Conservation (phyloP, 768 basidiomycete species). For the Amanita rimosa region DNA sequence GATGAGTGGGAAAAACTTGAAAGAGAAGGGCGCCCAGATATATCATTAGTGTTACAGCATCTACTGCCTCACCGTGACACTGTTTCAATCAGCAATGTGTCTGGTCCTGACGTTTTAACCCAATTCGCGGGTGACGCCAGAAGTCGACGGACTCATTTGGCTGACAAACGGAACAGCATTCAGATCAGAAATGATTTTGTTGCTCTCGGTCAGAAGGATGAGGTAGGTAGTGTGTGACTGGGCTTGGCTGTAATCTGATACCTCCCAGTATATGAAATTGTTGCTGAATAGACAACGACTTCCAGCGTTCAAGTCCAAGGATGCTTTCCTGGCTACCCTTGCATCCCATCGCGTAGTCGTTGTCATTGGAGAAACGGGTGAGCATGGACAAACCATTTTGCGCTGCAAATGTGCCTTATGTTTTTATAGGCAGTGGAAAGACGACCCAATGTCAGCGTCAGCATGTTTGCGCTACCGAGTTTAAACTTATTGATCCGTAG, state of each 20-base stretch:
- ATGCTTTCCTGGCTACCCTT: slow-evolving; percentile 50
- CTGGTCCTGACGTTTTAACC: background rate
- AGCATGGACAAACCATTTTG: slow-evolving; percentile 5
- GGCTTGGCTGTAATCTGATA: background rate
- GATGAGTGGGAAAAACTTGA: slow-evolving; percentile 58
- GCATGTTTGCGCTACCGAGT: background rate
- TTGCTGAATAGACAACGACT: slow-evolving; percentile 44
- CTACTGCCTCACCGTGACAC: slow-evolving; percentile 29
- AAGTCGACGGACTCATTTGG: background rate
- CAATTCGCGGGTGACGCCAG: background rate
- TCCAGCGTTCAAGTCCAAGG: slow-evolving; percentile 65
- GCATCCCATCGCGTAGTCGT: slow-evolving; percentile 57
- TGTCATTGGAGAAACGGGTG: slow-evolving; percentile 86
- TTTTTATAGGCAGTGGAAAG: slow-evolving; percentile 68
- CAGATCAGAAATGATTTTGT: slow-evolving; percentile 47
- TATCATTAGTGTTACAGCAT: slow-evolving; percentile 53
- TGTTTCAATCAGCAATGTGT: background rate
- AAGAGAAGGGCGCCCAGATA: slow-evolving; percentile 64
- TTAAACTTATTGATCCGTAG: slow-evolving; percentile 20
- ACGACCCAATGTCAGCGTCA: slow-evolving; percentile 62
- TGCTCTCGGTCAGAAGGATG: slow-evolving; percentile 24
- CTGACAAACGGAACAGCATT: slow-evolving; percentile 28
- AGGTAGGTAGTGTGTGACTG: slow-evolving; percentile 14
- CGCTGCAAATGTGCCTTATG: background rate
- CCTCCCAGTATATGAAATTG: slow-evolving; percentile 39